These are phyloP conservation scores for Diaporthe sp. DNA, from an alignment of 2,329 filamentous ascomycete genomes.

Conservation along the genomic window DNA sequence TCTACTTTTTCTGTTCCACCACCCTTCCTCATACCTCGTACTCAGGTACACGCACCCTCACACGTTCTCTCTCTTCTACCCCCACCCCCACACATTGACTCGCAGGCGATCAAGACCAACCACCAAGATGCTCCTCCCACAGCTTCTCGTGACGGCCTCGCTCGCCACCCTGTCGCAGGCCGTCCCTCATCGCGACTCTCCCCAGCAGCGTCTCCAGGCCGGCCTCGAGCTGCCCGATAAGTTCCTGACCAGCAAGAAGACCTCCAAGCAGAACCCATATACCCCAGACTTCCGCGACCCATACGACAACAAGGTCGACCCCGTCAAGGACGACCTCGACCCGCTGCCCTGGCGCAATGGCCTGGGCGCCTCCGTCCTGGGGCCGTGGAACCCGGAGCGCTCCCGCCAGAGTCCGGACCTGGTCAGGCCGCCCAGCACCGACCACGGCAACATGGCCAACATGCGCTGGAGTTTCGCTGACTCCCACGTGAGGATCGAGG, in stretches of 20 bases:
- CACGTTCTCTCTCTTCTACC: neutral
- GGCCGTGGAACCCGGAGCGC: constrained; percentile 77
- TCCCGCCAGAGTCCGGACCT: constrained; percentile 80
- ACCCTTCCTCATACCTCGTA: neutral
- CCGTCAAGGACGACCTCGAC: constrained; percentile 70
- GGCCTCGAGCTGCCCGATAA: constrained; percentile 61
- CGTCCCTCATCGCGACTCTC: constrained; percentile 61
- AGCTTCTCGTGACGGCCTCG: constrained; percentile 42
- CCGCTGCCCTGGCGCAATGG: constrained; percentile 76
- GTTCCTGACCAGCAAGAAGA: constrained; percentile 52
- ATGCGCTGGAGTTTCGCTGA: constrained; percentile 81
- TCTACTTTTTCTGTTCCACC: neutral
- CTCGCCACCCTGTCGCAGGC: constrained; percentile 44
- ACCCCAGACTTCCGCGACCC: constrained; percentile 72
- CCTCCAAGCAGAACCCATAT: constrained; percentile 63
- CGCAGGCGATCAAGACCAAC: constrained; percentile 24
- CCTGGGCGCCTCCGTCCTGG: constrained; percentile 74
- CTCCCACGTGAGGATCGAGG: constrained; percentile 74
- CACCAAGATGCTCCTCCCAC: constrained; percentile 34
- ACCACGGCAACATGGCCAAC: constrained; percentile 78
- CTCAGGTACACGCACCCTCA: neutral
- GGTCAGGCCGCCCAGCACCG: constrained; percentile 79
- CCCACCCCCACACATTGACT: constrained; percentile 1
- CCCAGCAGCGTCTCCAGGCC: constrained; percentile 66
- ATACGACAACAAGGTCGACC: constrained; percentile 73